phyloP scores from a whole-genome alignment of 805 yeast species.

The Ascoidea rubescens region DNA sequence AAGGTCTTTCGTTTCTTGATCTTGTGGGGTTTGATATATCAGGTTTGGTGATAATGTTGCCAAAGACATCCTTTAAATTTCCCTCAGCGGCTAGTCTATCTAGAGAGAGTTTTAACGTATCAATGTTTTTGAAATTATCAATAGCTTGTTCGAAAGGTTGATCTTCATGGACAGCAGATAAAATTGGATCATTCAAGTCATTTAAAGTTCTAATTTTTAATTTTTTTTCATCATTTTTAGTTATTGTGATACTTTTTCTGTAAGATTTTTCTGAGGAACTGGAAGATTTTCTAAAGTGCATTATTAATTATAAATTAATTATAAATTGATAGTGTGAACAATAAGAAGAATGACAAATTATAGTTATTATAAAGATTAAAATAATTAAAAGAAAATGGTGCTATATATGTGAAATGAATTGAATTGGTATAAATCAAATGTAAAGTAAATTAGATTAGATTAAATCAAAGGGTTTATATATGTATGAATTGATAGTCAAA shows the following conservation, averaged over 20 bases:
- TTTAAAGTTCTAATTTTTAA: slow-evolving; percentile 41
- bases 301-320: background rate
- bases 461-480: background rate
- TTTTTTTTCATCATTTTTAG: slow-evolving; percentile 36
- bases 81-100: background rate
- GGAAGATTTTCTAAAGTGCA: background rate
- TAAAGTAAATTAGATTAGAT: too few relatives aligned
- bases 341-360: too few relatives aligned
- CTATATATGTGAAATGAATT: background rate
- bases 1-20: slow-evolving; percentile 86
- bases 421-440: too few relatives aligned
- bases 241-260: slow-evolving; percentile 21
- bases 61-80: slow-evolving; percentile 60
- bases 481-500: too few relatives aligned
- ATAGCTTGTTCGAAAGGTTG: slow-evolving; percentile 79
- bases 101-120: slow-evolving; percentile 14
- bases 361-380: too few relatives aligned
- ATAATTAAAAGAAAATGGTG: background rate
- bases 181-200: slow-evolving; percentile 55
- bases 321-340: background rate
- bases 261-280: background rate
- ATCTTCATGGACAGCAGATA: slow-evolving; percentile 86
- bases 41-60: slow-evolving; percentile 61
- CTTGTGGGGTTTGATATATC: slow-evolving; percentile 93
- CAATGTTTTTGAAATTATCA: slow-evolving; percentile 16